Evolutionary conservation across 768 basidiomycete species (phyloP).

Genomic region (Favolaschia claudopus): DNA sequence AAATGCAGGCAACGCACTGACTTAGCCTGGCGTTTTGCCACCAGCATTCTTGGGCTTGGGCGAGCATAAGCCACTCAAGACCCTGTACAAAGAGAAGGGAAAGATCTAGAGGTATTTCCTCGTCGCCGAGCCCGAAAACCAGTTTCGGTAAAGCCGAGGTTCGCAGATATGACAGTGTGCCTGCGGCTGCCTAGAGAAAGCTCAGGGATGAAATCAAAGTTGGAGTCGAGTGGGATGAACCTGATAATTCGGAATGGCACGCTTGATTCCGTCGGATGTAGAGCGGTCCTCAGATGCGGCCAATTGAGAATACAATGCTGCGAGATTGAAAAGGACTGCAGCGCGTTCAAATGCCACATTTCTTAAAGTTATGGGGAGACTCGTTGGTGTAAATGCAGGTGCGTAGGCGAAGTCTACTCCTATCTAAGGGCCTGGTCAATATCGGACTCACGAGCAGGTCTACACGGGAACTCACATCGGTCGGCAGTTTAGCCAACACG

Average conservation of each 20-base stretch:
- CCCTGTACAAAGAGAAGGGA: slow-evolving; percentile 64
- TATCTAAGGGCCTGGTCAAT: slow-evolving; percentile 56
- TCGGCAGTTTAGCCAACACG: slow-evolving; percentile 84
- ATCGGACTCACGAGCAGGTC: background rate
- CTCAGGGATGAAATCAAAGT: background rate
- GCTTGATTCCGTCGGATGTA: slow-evolving; percentile 81
- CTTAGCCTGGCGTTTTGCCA: slow-evolving; percentile 94
- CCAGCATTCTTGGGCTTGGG: slow-evolving; percentile 95
- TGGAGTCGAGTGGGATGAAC: slow-evolving; percentile 42
- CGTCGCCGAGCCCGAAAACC: slow-evolving; percentile 51
- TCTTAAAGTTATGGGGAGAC: slow-evolving; percentile 65
- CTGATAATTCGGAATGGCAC: slow-evolving; percentile 75
- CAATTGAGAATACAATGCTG: slow-evolving; percentile 84
- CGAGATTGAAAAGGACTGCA: slow-evolving; percentile 84
- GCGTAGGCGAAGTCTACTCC: slow-evolving; percentile 76
- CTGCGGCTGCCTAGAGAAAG: slow-evolving; percentile 66
- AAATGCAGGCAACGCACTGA: slow-evolving; percentile 40
- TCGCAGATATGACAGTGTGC: slow-evolving; percentile 69
- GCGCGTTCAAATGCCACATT: slow-evolving; percentile 88
- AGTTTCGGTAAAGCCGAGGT: slow-evolving; percentile 63
- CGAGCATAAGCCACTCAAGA: slow-evolving; percentile 82
- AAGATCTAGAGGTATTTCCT: slow-evolving; percentile 73
- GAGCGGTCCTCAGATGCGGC: slow-evolving; percentile 76
- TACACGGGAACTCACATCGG: slow-evolving; percentile 58
- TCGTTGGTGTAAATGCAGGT: slow-evolving; percentile 67